Percentiles rank a stretch among this genome's conserved stretches.
Conservation (phyloP, 768 basidiomycete genomes). For the Phylloporus rhodoxanthus region DNA sequence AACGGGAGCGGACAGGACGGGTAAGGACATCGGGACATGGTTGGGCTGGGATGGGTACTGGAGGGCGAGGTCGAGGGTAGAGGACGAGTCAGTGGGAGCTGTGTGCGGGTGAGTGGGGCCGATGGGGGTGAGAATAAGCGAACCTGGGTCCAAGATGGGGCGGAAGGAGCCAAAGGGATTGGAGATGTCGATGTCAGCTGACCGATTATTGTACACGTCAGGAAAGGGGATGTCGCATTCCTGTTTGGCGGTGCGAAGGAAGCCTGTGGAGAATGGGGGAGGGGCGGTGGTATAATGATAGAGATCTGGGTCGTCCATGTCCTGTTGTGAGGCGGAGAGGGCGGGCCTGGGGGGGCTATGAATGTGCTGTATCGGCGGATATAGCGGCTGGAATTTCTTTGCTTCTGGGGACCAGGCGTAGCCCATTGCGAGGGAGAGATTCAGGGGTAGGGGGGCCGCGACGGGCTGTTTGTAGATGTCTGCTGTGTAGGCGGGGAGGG, state of each 20-base stretch:
- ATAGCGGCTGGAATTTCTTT: constrained; percentile 35
- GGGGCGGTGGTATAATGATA: constrained; percentile 21
- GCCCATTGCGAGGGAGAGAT: constrained; percentile 30
- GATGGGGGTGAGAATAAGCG: constrained; percentile 11
- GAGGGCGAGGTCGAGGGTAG: constrained; percentile 21
- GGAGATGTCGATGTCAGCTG: constrained; percentile 21
- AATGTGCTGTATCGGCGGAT: constrained; percentile 26
- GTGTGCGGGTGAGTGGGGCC: constrained; percentile 3
- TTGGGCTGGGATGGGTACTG: constrained; percentile 21
- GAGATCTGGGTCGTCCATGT: constrained; percentile 26
- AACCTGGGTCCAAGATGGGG: constrained; percentile 27
- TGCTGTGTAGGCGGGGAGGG: constrained; percentile 20
- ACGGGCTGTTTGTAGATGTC: constrained; percentile 32
- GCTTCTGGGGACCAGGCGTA: constrained; percentile 29
- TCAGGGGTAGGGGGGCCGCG: constrained; percentile 27
- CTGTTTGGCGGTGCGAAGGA: constrained; percentile 25
- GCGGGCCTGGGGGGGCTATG: constrained; percentile 16
- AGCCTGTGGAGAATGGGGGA: constrained; percentile 19
- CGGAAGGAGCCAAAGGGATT: constrained; percentile 19
- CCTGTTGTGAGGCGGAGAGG: constrained; percentile 11
- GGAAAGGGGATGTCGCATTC: constrained; percentile 24
- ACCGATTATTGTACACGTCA: constrained; percentile 20
- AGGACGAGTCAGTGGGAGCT: constrained; percentile 13
- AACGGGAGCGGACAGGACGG: constrained; percentile 28
- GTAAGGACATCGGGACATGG: constrained; percentile 15